These are phyloP conservation scores for Sphaerobolus stellatus DNA, from an alignment of 1,284 basidiomycete species.

Conservation along the genomic window DNA sequence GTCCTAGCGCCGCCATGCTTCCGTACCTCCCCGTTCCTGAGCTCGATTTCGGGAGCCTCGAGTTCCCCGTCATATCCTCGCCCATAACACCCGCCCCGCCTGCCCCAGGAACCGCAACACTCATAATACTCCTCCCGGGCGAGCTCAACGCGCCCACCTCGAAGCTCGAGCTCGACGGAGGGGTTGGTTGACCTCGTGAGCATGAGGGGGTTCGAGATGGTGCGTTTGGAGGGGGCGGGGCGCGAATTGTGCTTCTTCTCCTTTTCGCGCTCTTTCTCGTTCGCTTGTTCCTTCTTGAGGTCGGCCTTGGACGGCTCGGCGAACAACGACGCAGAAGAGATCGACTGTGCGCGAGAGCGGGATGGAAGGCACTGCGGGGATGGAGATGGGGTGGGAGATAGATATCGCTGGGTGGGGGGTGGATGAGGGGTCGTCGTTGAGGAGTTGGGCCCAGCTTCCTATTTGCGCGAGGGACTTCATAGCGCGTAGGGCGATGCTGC, in stretches of 20 bases:
- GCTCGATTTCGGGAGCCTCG: no score
- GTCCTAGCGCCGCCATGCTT: conserved; percentile 52
- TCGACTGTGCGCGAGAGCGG: no score
- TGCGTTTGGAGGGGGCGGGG: no score
- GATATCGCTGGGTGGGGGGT: conserved; percentile 24
- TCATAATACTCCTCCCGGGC: conserved; percentile 25
- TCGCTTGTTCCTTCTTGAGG: no score
- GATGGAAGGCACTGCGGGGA: no score
- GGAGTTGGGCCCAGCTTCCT: conserved; percentile 65
- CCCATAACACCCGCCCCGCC: conserved; percentile 5
- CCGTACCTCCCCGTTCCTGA: no score
- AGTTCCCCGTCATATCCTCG: conserved; percentile 6
- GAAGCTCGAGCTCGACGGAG: conserved; percentile 46
- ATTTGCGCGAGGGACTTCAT: conserved; percentile 72
- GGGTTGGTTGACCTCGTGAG: conserved; percentile 49
- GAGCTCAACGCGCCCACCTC: conserved; percentile 57
- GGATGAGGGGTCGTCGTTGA: conserved; percentile 34
- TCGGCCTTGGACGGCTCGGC: no score
- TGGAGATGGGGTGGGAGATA: conserved; percentile 17
- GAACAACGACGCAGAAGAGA: no score
- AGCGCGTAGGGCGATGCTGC: conserved; percentile 60
- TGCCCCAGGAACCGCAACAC: conserved; percentile 3
- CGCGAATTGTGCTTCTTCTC: no score
- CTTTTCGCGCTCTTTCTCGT: no score
- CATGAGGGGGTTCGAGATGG: no score